Base-by-base conservation (phyloP, 352 stramenopile genomes). In the Phytophthora macrochlamydospora region DNA sequence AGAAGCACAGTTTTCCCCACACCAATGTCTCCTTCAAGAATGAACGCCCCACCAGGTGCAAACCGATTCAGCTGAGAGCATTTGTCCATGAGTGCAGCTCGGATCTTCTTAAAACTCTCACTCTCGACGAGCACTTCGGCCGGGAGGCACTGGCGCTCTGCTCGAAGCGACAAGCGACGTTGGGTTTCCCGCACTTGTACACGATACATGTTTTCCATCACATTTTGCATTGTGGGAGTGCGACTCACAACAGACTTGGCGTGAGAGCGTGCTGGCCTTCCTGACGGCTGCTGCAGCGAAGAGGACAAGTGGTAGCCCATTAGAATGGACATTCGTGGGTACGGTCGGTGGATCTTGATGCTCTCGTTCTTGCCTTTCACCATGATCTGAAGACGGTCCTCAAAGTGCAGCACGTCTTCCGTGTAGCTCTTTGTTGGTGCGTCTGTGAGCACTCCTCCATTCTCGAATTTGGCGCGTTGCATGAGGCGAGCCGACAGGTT, bases 361-460 rank as follows among this genome's bases (percentile, higher is more conserved):
- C 88, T 92, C 67, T 96, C 88, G 59, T 94, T 91, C 65, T 98
- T 98, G 46, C 93, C 93, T 66, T 98, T 98, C 52, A 98, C 89
- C 63, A 91, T 88, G 63, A 98, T 97, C 65, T 95, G 78, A 0
- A 79, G 85, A 6, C 86, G 81, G 32, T 88, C 84, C 59, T 96
- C 90, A 52, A 98, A 98, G 62, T 97, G 86, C 7, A 98, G 81
- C 28, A 93, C 82, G 56, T 94, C 85, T 7, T 93, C 79, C n/a
- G 78, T 89, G 52, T 87, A 90, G 31, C 80, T 70, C 65, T 96
- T 96, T 5, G 92, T 97, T 2, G 81, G 55, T 40, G 91, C 85
- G 65, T 97, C 93, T 7, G 90, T 97, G 71, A 97, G 94, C 30
- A 97, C 85, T 9, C 86, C 87, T 14, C 88, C 89, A n/a, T 79